Conservation (phyloP, 495 filamentous ascomycete species). For the Hypoxylon crocopeplum region DNA sequence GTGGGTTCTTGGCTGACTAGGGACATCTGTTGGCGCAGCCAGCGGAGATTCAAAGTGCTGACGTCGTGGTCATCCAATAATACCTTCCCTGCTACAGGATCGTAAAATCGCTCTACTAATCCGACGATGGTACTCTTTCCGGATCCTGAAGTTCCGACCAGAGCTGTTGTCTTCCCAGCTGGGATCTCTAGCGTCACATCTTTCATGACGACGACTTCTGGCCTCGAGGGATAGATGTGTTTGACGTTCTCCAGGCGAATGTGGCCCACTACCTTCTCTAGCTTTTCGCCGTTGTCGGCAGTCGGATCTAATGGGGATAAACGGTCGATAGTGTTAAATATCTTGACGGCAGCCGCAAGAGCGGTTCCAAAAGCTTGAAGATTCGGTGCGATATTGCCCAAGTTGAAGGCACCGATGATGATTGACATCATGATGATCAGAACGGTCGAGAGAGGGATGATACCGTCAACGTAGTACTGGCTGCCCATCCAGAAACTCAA, state of each 20-base stretch:
- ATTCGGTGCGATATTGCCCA: slow-evolving; percentile 89
- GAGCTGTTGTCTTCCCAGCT: slow-evolving; percentile 84
- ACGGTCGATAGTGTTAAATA: slow-evolving; percentile 91
- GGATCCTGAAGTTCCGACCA: slow-evolving; percentile 87
- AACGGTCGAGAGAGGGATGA: slow-evolving; percentile 61
- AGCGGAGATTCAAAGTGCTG: slow-evolving; percentile 80
- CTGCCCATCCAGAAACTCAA: slow-evolving; percentile 97
- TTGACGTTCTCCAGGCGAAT: slow-evolving; percentile 85
- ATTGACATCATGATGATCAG: slow-evolving; percentile 88
- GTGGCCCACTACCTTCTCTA: slow-evolving; percentile 74
- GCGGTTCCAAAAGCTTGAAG: slow-evolving; percentile 82
- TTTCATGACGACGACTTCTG: slow-evolving; percentile 86
- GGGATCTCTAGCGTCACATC: slow-evolving; percentile 79
- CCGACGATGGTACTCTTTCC: slow-evolving; percentile 94
- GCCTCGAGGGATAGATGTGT: slow-evolving; percentile 92
- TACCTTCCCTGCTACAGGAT: slow-evolving; percentile 80
- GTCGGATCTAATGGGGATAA: slow-evolving; percentile 85
- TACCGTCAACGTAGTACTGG: slow-evolving; percentile 71
- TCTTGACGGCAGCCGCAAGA: slow-evolving; percentile 85
- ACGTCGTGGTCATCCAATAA: slow-evolving; percentile 86
- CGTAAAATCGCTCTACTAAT: slow-evolving; percentile 90
- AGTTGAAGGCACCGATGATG: slow-evolving; percentile 88
- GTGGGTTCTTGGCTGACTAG: slow-evolving; percentile 86
- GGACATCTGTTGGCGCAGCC: slow-evolving; percentile 90
- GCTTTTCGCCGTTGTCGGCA: slow-evolving; percentile 69